Evolutionary conservation across 495 filamentous ascomycete genomes (phyloP).

Genomic region (Lasiosphaeris hirsuta): DNA sequence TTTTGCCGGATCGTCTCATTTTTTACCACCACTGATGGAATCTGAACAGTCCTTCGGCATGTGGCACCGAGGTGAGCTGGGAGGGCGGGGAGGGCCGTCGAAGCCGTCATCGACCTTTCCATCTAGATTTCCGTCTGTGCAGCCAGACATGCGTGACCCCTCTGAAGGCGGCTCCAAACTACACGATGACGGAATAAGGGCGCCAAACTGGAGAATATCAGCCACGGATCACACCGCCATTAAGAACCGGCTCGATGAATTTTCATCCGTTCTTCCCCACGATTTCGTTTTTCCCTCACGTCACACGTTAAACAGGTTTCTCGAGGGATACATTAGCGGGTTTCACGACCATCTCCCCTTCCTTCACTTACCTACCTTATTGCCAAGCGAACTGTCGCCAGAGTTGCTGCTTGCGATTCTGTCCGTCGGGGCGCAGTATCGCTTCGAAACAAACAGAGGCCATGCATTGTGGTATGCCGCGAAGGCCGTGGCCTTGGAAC

Average conservation of each 20-base stretch:
- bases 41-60: constrained; percentile 44
- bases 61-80: constrained; percentile 42
- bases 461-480: constrained; percentile 69
- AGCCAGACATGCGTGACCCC: constrained; percentile 60
- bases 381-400: constrained; percentile 50
- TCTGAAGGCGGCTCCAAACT: constrained; percentile 41
- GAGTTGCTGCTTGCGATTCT: constrained; percentile 63
- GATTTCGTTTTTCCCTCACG: constrained; percentile 63
- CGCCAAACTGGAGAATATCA: constrained; percentile 63
- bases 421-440: constrained; percentile 64
- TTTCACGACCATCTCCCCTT: constrained; percentile 69
- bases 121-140: constrained; percentile 64
- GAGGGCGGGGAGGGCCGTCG: constrained; percentile 38
- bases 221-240: constrained; percentile 61
- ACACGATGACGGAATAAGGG: constrained; percentile 40
- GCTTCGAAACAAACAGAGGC: constrained; percentile 64
- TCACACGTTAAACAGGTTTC: constrained; percentile 60
- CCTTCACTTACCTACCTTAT: constrained; percentile 62
- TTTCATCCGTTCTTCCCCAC: constrained; percentile 61
- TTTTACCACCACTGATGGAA: constrained; percentile 46
- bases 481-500: constrained; percentile 50
- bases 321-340: constrained; percentile 64
- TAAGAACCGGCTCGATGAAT: constrained; percentile 61
- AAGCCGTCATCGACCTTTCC: constrained; percentile 63
- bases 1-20: constrained; percentile 45